Conservation (phyloP, 1,284 basidiomycete species). For the Tilletia walkeri region DNA sequence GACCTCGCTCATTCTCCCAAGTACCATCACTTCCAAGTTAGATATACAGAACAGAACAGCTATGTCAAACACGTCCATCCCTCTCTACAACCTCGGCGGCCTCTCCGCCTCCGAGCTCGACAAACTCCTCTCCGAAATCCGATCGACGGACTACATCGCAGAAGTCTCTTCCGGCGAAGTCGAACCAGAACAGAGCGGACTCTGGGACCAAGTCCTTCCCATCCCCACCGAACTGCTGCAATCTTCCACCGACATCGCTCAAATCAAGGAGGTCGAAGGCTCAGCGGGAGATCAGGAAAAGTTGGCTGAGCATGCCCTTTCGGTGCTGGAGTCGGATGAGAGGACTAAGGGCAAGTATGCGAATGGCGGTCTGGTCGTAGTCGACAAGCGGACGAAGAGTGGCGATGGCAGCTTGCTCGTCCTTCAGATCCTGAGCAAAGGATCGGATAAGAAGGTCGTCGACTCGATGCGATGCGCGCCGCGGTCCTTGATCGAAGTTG, state of each 20-base stretch:
- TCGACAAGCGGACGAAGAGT: conserved; percentile 12
- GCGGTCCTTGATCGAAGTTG: conserved; percentile 17
- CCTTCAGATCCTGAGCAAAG: conserved; percentile 6
- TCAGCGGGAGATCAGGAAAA: conserved; percentile 23
- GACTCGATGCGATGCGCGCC: conserved; percentile 18
- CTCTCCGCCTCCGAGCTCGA: conserved; percentile 22
- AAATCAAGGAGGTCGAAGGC: not conserved
- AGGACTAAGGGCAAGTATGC: conserved; percentile 16
- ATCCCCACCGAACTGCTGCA: conserved; percentile 3
- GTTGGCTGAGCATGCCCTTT: conserved; percentile 24
- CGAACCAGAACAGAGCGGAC: conserved; percentile 33
- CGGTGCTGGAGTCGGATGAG: not conserved
- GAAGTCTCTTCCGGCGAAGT: conserved; percentile 44
- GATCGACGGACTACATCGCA: conserved; percentile 38
- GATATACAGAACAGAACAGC: not conserved
- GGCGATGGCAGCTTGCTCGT: conserved; percentile 20
- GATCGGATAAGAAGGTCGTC: conserved; percentile 3
- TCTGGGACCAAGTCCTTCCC: conserved; percentile 33
- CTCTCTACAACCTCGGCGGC: conserved; percentile 32
- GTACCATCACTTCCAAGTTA: not conserved
- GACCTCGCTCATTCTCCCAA: not conserved
- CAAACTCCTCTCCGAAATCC: conserved; percentile 32
- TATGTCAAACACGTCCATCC: conserved; percentile 19
- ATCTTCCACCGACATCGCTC: not conserved
- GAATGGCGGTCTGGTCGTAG: conserved; percentile 15